Evolutionary conservation across 2,329 filamentous ascomycete species (phyloP).

Genomic region (Colletotrichum cereale): DNA sequence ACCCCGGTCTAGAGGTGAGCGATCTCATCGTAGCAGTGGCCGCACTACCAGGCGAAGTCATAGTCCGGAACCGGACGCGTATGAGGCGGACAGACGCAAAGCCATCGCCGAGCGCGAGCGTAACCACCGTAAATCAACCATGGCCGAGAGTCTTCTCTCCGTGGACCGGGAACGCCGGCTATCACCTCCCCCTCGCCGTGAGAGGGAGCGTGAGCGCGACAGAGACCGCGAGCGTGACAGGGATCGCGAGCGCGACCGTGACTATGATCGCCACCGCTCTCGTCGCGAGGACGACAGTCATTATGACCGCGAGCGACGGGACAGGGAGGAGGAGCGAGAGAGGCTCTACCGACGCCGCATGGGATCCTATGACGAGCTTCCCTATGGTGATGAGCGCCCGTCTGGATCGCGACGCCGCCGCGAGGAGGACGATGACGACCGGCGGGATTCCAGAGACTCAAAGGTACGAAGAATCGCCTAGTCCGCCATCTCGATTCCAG

Average conservation of each 20-base stretch:
- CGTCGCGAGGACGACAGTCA: constrained; percentile 74
- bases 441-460: constrained; percentile 73
- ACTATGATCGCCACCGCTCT: constrained; percentile 65
- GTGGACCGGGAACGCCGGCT: constrained; percentile 58
- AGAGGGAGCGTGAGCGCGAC: constrained; percentile 46
- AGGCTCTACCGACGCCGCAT: constrained; percentile 86
- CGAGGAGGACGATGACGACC: constrained; percentile 81
- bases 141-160: constrained; percentile 73
- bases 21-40: constrained; percentile 70
- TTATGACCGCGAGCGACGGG: constrained; percentile 88
- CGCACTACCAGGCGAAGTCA: constrained; percentile 77
- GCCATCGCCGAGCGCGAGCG: constrained; percentile 94
- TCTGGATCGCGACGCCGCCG: constrained; percentile 78
- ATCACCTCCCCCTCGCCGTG: constrained; percentile 55
- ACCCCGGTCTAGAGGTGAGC: constrained; percentile 70
- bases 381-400: constrained; percentile 84
- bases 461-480: constrained; percentile 64
- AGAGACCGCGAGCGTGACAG: constrained; percentile 53
- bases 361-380: constrained; percentile 86
- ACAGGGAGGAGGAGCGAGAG: constrained; percentile 91
- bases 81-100: constrained; percentile 94
- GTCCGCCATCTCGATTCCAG: background rate
- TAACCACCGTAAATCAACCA: constrained; percentile 85
- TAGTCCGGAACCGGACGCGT: constrained; percentile 91
- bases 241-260: constrained; percentile 54